Conservation (phyloP, 2,329 filamentous ascomycete species). For the Penicillium frequentans region DNA sequence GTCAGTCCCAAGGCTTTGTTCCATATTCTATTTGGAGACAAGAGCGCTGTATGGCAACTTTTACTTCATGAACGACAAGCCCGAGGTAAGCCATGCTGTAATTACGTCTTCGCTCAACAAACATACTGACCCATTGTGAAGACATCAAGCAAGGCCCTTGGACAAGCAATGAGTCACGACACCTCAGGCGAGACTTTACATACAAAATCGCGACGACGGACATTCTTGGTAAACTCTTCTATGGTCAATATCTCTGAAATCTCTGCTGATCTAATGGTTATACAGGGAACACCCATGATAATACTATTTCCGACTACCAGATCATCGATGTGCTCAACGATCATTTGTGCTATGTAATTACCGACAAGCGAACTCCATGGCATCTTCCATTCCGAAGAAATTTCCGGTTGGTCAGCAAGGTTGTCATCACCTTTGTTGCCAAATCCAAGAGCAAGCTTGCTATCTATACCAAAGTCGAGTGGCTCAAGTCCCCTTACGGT, state of each 20-base stretch:
- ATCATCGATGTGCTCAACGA: slow-evolving; percentile 80
- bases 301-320: slow-evolving; percentile 76
- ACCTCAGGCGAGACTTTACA: slow-evolving; percentile 74
- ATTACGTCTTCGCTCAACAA: not conserved
- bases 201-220: slow-evolving; percentile 72
- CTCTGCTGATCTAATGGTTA: not conserved
- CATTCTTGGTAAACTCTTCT: slow-evolving; percentile 57
- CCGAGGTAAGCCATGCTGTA: slow-evolving; percentile 46
- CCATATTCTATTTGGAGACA: slow-evolving; percentile 94
- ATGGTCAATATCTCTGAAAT: not conserved
- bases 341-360: slow-evolving; percentile 69
- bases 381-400: slow-evolving; percentile 78
- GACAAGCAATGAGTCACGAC: slow-evolving; percentile 67
- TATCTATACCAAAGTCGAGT: slow-evolving; percentile 84
- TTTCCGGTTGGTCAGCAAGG: slow-evolving; percentile 82
- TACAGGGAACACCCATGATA: slow-evolving; percentile 51
- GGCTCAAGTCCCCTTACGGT: slow-evolving; percentile 65
- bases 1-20: slow-evolving; percentile 93
- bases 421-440: slow-evolving; percentile 88
- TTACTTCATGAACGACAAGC: slow-evolving; percentile 82
- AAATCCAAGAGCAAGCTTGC: slow-evolving; percentile 92
- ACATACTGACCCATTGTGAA: slow-evolving; percentile 24
- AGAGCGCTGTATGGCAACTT: slow-evolving; percentile 89
- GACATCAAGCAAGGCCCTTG: slow-evolving; percentile 86
- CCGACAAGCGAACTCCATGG: slow-evolving; percentile 68